A percentile compares a stretch with the other conserved stretches of the same genome.
Evolutionary conservation across 192 early-diverging fungal genomes (phyloP).

Genomic region (Umbelopsis sp.): DNA sequence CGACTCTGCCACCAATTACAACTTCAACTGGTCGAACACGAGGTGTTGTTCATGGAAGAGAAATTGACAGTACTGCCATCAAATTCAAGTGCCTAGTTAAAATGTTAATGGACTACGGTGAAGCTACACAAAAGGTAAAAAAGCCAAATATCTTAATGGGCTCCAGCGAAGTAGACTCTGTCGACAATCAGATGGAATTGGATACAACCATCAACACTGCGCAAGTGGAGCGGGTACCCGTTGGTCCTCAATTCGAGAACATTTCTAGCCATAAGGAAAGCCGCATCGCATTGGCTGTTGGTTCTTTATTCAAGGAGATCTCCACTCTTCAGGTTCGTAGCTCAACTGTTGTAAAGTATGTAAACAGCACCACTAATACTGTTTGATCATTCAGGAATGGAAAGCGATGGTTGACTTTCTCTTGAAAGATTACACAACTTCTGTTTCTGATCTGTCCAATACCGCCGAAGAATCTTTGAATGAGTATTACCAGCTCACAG

Average conservation of each 20-base stretch:
- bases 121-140: conserved; percentile 13
- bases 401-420: conserved; percentile 57
- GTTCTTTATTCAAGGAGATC: neutral
- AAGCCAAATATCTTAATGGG: conserved; percentile 1
- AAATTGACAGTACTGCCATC: conserved; percentile 47
- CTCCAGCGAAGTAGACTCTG: neutral
- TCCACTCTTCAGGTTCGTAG: neutral
- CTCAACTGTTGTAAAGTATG: neutral
- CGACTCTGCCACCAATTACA: conserved; percentile 4
- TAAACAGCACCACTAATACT: neutral
- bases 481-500: conserved; percentile 46
- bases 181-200: conserved; percentile 6
- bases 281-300: neutral
- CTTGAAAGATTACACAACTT: conserved; percentile 14
- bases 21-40: neutral
- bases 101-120: conserved; percentile 47
- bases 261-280: neutral
- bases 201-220: neutral
- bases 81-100: conserved; percentile 48
- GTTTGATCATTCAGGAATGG: conserved; percentile 42
- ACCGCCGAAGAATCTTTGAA: conserved; percentile 22
- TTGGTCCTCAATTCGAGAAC: neutral
- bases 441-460: neutral
- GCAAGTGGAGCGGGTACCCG: neutral
- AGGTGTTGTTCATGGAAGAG: neutral